Conservation (phyloP, 1,139 yeast species). For the Hanseniaspora sp. region DNA sequence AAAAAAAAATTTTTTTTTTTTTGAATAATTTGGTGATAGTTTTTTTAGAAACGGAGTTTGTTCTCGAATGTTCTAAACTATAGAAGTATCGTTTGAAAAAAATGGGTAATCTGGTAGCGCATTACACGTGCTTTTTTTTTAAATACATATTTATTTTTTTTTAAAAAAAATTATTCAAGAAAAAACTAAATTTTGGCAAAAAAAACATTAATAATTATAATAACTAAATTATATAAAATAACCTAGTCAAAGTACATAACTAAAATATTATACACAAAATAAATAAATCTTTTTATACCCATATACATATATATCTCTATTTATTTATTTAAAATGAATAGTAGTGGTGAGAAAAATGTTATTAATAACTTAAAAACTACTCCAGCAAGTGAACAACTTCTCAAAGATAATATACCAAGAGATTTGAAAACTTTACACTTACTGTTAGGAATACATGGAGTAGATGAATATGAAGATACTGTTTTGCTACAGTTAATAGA, state of each 20-base stretch:
- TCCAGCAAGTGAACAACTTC: slow-evolving; percentile 13
- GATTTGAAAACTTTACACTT: slow-evolving; percentile 85
- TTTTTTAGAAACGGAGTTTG: not conserved
- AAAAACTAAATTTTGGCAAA: no score
- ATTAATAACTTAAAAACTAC: slow-evolving; percentile 9
- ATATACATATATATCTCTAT: no score
- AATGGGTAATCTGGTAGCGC: not conserved
- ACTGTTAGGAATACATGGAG: slow-evolving; percentile 86
- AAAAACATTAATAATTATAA: no score
- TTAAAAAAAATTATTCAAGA: no score
- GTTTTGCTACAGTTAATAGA: slow-evolving; percentile 94
- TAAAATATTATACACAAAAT: no score
- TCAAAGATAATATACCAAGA: slow-evolving; percentile 45
- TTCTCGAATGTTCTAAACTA: not conserved
- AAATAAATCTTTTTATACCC: no score
- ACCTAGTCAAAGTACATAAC: no score
- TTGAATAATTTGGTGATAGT: no score
- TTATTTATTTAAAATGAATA: not conserved
- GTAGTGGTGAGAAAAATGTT: slow-evolving; percentile 6
- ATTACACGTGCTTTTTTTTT: not conserved
- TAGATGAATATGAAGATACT: slow-evolving; percentile 84
- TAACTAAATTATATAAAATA: no score
- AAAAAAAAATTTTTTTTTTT: no score
- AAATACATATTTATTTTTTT: no score
- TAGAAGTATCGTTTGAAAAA: not conserved